Evolutionary conservation across 805 yeast species (phyloP).

Genomic region (Pichia gijzeniarum): DNA sequence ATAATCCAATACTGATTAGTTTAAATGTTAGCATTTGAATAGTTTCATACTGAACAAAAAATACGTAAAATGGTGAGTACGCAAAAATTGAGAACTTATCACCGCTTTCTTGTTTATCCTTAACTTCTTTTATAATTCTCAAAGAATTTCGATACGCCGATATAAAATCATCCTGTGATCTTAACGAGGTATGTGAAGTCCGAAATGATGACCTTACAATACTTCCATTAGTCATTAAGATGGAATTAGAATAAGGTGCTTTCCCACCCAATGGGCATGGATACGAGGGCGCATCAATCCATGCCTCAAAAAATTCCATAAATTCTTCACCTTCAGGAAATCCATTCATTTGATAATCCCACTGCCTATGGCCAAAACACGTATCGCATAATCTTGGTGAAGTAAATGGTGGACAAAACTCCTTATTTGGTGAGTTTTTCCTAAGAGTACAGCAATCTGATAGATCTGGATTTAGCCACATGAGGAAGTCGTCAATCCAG

Average conservation of each 20-base stretch:
- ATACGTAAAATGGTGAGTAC: slow-evolving; percentile 88
- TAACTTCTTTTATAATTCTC: slow-evolving; percentile 55
- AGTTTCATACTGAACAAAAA: slow-evolving; percentile 79
- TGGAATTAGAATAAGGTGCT: slow-evolving; percentile 73
- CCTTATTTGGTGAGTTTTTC: slow-evolving; percentile 39
- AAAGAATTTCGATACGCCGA: slow-evolving; percentile 67
- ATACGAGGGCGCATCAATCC: slow-evolving; percentile 80
- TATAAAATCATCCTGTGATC: slow-evolving; percentile 81
- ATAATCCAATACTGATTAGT: slow-evolving; percentile 47
- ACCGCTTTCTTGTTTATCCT: slow-evolving; percentile 31
- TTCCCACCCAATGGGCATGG: slow-evolving; percentile 95
- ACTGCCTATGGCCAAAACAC: slow-evolving; percentile 59
- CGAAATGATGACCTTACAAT: slow-evolving; percentile 66
- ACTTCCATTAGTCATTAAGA: slow-evolving; percentile 32
- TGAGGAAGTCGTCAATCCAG: slow-evolving; percentile 88
- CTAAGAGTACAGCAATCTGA: slow-evolving; percentile 79
- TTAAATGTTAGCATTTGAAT: slow-evolving; percentile 53
- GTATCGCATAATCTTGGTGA: slow-evolving; percentile 67
- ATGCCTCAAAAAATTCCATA: slow-evolving; percentile 61
- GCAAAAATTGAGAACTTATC: slow-evolving; percentile 60
- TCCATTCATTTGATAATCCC: slow-evolving; percentile 72
- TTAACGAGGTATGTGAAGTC: slow-evolving; percentile 69
- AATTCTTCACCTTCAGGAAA: slow-evolving; percentile 71
- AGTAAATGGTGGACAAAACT: slow-evolving; percentile 60
- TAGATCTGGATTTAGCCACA: slow-evolving; percentile 80